Base-by-base conservation (phyloP, 139 green algal species). In the Chlorella sp. region DNA sequence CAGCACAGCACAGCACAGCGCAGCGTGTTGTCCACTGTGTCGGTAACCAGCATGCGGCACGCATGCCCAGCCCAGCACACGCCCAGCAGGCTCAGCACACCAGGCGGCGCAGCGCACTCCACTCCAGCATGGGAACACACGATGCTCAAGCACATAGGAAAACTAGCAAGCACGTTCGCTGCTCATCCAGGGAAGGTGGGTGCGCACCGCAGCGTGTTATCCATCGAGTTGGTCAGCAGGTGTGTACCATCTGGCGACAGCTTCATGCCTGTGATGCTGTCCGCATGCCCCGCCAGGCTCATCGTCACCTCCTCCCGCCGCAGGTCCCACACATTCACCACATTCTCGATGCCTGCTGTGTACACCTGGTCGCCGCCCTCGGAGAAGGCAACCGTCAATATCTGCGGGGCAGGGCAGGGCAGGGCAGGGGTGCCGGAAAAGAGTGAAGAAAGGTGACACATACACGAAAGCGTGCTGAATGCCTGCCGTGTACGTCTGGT, bases 211-310 rank as follows among this genome's bases (percentile, higher is more conserved):
- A 99, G 94, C 42, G 98, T 99, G 93, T 97, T 97, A 93, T 99
- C 98, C 96, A 99, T 99, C n/a, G 92, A 87, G 93, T 99, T 99
- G 37, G 92, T 97, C 0, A 99, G 95, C 88, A 99, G 93, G 93
- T 98, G 95, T 18, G 90, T 93, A 79, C 97, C 98, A 53, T 98
- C 96, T 28, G 97, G 96, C 68, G 91, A 97, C n/a, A 99, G 34
- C 24, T 88, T 60, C 88, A 99, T 93, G 40, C 97, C 97, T 28
- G 98, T 99, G 75, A 99, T 88, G 21, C 91, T 97, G 92, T 98
- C 93, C 26, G 86, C 92, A 88, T 98, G 96, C 2, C 96, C 96
- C 87, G 89, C 86, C 48, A 99, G 91, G 15, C 77, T 95, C 86
- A 98, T 91, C 9, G 57, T 36, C 22, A 92, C 79, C 71, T 92